Evolutionary conservation across 306 rosid species (phyloP).

Genomic region (Crataegus laevigata): DNA sequence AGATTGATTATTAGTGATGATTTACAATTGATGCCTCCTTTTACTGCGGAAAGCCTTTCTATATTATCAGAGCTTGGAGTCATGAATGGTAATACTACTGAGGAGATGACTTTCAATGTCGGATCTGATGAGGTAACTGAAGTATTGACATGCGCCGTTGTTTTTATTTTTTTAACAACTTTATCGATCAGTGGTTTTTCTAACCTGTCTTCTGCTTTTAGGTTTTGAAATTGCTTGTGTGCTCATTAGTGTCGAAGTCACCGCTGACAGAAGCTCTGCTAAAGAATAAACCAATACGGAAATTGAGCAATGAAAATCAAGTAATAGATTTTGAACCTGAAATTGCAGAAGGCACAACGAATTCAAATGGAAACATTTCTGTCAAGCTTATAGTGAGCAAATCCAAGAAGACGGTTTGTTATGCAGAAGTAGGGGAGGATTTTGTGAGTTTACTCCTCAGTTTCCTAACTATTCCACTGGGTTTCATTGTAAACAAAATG

Average conservation of each 20-base stretch:
- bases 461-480: slow-evolving; percentile 11
- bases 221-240: too few relatives aligned
- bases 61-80: not conserved
- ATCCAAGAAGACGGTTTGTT: not conserved
- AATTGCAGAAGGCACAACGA: too few relatives aligned
- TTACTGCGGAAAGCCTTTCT: not conserved
- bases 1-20: not conserved
- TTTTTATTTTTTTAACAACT: not conserved
- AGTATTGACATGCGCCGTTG: too few relatives aligned
- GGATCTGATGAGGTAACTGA: not conserved
- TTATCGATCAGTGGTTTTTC: not conserved
- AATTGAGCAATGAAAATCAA: too few relatives aligned
- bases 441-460: slow-evolving; percentile 9
- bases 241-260: too few relatives aligned
- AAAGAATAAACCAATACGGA: too few relatives aligned
- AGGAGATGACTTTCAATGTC: too few relatives aligned
- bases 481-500: not conserved
- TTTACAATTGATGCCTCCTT: not conserved
- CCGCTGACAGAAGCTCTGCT: too few relatives aligned
- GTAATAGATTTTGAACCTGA: too few relatives aligned
- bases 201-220: too few relatives aligned
- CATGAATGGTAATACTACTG: not conserved
- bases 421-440: slow-evolving; percentile 8
- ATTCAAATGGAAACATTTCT: not conserved
- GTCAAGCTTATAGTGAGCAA: not conserved